phyloP scores from a whole-genome alignment of 2,329 filamentous ascomycete species.

The Onygena corvina region DNA sequence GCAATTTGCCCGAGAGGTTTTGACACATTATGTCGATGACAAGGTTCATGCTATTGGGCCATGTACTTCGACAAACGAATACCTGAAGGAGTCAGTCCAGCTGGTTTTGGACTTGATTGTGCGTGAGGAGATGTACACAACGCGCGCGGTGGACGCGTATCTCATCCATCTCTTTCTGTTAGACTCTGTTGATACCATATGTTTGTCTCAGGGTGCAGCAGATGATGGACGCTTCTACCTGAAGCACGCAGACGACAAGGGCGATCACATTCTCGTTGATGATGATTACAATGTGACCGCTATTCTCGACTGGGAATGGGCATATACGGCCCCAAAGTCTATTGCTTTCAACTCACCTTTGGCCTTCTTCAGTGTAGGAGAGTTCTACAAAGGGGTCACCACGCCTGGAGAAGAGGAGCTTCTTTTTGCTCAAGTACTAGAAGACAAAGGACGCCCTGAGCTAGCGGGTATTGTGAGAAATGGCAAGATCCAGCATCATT shows the following conservation, averaged over 20 bases:
- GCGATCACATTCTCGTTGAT: conserved; percentile 39
- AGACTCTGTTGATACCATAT: conserved; percentile 19
- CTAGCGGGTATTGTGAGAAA: conserved; percentile 21
- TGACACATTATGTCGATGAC: background rate
- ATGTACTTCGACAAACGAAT: conserved; percentile 25
- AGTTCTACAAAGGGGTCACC: conserved; percentile 32
- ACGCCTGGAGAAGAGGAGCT: conserved; percentile 30
- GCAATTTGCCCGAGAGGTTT: background rate
- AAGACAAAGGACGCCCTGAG: conserved; percentile 27
- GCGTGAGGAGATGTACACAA: conserved; percentile 26
- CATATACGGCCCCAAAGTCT: conserved; percentile 24
- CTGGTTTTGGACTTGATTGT: conserved; percentile 26
- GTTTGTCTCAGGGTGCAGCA: background rate
- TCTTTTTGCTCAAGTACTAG: conserved; percentile 25
- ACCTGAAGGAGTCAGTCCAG: conserved; percentile 22
- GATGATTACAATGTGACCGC: conserved; percentile 37
- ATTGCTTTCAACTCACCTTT: conserved; percentile 36
- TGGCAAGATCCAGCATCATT: background rate
- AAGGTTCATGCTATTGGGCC: conserved; percentile 25
- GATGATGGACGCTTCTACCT: conserved; percentile 30
- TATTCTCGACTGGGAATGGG: conserved; percentile 40
- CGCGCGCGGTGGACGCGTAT: conserved; percentile 24
- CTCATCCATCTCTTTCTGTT: conserved; percentile 27
- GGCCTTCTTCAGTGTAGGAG: conserved; percentile 30
- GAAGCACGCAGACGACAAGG: conserved; percentile 40